These are phyloP conservation scores for Salix suchowensis DNA, from an alignment of 345 rosid species.

Conservation along the genomic window DNA sequence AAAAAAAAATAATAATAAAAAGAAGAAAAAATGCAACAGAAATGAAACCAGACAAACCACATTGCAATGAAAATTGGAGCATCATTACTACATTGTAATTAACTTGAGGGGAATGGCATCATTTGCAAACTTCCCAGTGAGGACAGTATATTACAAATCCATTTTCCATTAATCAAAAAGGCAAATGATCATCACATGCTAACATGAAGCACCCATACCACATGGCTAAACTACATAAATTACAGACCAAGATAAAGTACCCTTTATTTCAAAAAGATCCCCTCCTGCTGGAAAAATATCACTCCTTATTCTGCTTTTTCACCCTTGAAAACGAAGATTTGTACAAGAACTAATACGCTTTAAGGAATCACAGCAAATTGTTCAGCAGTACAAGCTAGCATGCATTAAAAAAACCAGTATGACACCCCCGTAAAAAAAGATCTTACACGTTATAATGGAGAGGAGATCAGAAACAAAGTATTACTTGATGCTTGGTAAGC, in stretches of 20 bases:
- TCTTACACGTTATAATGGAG: neutral
- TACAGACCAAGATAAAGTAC: neutral
- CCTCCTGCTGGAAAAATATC: neutral
- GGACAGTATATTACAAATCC: neutral
- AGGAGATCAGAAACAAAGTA: neutral
- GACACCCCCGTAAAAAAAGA: neutral
- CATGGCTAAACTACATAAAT: neutral
- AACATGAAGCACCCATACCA: neutral
- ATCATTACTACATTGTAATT: neutral
- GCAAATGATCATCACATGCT: neutral
- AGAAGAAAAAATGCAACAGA: too few species aligned
- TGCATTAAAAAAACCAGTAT: neutral
- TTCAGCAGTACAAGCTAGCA: neutral
- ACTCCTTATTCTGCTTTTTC: neutral
- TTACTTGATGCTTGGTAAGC: slow-evolving; percentile 91
- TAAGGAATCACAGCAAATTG: neutral
- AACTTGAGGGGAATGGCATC: neutral
- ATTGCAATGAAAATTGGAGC: neutral
- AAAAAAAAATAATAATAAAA: too few species aligned
- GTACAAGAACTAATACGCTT: neutral
- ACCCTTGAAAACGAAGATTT: neutral
- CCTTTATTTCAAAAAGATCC: neutral
- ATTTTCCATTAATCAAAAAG: neutral
- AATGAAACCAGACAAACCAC: too few species aligned
- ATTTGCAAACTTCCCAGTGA: neutral